A percentile compares a stretch with the other conserved stretches of the same genome.
These are phyloP conservation scores for Phytopythium kandeliae DNA, from an alignment of 352 stramenopile genomes.

Conservation along the genomic window DNA sequence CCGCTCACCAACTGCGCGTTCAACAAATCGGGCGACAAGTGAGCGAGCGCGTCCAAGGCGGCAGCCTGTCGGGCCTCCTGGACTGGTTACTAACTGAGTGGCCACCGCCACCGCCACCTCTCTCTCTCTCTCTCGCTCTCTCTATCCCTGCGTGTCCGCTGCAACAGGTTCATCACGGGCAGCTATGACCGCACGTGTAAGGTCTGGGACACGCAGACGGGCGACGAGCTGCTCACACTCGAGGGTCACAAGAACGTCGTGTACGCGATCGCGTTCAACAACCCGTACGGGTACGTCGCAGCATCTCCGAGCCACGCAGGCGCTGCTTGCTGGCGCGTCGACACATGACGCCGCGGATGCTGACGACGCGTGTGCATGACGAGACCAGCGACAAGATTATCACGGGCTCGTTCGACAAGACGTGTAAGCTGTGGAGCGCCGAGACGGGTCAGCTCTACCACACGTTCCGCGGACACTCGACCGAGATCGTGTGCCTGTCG, in stretches of 20 bases:
- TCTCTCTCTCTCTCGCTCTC: too few species aligned
- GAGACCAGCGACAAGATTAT: slow-evolving; percentile 89
- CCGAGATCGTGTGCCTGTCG: slow-evolving; percentile 95
- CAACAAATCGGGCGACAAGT: slow-evolving; percentile 96
- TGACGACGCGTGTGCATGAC: neutral
- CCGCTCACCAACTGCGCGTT: slow-evolving; percentile 96
- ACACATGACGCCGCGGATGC: neutral
- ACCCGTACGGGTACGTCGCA: slow-evolving; percentile 90
- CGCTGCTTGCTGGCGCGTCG: too few species aligned
- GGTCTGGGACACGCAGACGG: slow-evolving; percentile 94
- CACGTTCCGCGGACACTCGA: slow-evolving; percentile 93
- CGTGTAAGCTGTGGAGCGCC: slow-evolving; percentile 94
- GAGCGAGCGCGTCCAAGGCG: too few species aligned
- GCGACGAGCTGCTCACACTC: slow-evolving; percentile 91
- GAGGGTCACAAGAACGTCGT: slow-evolving; percentile 96
- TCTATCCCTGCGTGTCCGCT: neutral
- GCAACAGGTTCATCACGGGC: slow-evolving; percentile 90
- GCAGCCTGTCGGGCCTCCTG: too few species aligned
- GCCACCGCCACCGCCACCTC: too few species aligned
- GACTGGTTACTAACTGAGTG: too few species aligned
- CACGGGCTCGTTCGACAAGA: slow-evolving; percentile 95
- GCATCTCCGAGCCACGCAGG: too few species aligned
- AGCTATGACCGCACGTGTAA: slow-evolving; percentile 95
- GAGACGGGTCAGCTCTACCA: slow-evolving; percentile 92
- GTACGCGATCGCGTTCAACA: slow-evolving; percentile 97